Percentiles rank a stretch among this genome's conserved stretches.
Evolutionary conservation across 257 asterid species (phyloP).

Genomic region (Osmanthus fragrans): DNA sequence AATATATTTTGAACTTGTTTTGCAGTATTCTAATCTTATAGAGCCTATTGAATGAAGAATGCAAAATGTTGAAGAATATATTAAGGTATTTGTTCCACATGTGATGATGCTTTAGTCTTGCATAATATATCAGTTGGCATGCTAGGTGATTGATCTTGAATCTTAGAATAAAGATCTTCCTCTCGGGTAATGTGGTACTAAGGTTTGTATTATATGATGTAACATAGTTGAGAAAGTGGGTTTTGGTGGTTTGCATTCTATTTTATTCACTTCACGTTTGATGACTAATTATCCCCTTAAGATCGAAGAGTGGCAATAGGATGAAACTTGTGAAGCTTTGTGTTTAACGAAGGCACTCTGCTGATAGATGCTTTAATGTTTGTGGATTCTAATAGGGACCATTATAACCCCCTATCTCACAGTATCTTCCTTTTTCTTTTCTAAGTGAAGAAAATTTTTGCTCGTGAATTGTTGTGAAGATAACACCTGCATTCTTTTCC

Average conservation of each 20-base stretch:
- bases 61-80: slow-evolving; percentile 68
- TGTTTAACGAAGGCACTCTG: not conserved
- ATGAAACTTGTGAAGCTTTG: not conserved
- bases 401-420: not conserved
- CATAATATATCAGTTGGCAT: not conserved
- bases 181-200: not conserved
- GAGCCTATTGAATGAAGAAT: slow-evolving; percentile 72
- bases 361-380: slow-evolving; percentile 3
- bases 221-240: slow-evolving; percentile 4
- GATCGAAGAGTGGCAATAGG: not conserved
- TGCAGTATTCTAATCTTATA: slow-evolving; percentile 74
- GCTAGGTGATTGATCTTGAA: slow-evolving; percentile 1
- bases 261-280: not conserved
- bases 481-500: slow-evolving; percentile 21
- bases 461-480: slow-evolving; percentile 19
- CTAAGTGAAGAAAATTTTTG: slow-evolving; percentile 8
- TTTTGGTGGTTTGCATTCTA: slow-evolving; percentile 14
- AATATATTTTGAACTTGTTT: slow-evolving; percentile 18
- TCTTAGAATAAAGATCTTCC: not conserved
- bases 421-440: slow-evolving; percentile 15
- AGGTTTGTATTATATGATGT: not conserved
- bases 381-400: slow-evolving; percentile 10
- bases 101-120: slow-evolving; percentile 1
- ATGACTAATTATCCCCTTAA: not conserved
- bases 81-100: slow-evolving; percentile 51